These are phyloP conservation scores for Saccharomyces paradoxus DNA, from an alignment of 805 yeast genomes.

Conservation along the genomic window DNA sequence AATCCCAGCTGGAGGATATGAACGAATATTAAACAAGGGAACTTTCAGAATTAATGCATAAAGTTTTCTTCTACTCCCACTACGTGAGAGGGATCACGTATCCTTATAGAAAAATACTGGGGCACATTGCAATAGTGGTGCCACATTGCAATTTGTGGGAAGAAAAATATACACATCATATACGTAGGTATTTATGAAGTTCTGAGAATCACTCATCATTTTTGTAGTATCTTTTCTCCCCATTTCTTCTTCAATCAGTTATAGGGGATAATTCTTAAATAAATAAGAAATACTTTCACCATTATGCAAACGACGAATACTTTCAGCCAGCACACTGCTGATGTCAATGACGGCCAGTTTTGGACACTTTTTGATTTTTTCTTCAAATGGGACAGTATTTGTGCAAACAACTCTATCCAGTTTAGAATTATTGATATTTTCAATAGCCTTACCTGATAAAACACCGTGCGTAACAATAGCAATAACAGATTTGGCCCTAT, in stretches of 20 bases:
- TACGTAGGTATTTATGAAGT: not conserved
- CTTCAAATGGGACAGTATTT: conserved; percentile 71
- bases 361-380: conserved; percentile 49
- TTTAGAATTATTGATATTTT: conserved; percentile 60
- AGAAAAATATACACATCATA: not conserved
- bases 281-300: conserved; percentile 80
- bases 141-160: not conserved
- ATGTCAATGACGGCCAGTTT: conserved; percentile 54
- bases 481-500: conserved; percentile 63
- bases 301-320: conserved; percentile 75
- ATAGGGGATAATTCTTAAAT: conserved; percentile 39
- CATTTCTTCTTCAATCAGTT: not conserved
- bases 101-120: not conserved
- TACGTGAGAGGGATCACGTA: not conserved
- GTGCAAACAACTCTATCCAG: conserved; percentile 68
- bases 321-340: conserved; percentile 68
- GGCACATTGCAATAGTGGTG: not conserved
- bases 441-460: conserved; percentile 64
- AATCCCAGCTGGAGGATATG: conserved; percentile 59
- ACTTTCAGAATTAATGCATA: not conserved
- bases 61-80: not conserved
- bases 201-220: not conserved
- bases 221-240: not conserved
- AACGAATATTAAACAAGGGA: conserved; percentile 33
- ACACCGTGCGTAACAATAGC: conserved; percentile 83